A percentile compares a stretch with the other conserved stretches of the same genome.
Conservation (phyloP, 257 asterid genomes). For the Primulina huaijiensis region DNA sequence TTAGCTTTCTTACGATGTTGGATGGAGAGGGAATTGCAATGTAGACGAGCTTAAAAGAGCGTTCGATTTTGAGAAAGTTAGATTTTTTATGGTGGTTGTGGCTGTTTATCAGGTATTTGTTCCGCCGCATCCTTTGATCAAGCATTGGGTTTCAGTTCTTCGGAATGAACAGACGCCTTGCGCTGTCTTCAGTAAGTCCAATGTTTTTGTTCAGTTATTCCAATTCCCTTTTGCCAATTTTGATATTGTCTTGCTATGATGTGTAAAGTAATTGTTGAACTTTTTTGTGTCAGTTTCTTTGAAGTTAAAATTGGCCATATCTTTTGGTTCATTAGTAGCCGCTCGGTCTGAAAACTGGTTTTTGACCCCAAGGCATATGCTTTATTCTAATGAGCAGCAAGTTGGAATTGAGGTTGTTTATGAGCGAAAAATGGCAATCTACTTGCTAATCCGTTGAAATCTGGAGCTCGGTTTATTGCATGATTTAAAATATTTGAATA, state of each 20-base stretch:
- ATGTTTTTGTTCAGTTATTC: not conserved
- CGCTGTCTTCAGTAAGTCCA: conserved; percentile 70
- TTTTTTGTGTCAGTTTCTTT: not conserved
- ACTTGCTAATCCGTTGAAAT: not conserved
- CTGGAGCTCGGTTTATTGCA: not conserved
- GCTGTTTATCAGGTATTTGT: conserved; percentile 63
- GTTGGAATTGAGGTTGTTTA: not conserved
- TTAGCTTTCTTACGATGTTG: not conserved
- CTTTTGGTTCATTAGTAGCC: not conserved
- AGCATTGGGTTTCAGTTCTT: conserved; percentile 97
- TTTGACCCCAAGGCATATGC: not conserved
- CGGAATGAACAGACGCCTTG: conserved; percentile 87
- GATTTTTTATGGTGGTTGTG: conserved; percentile 5
- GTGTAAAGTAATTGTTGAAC: not conserved
- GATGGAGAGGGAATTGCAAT: not conserved
- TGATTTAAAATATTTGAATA: not conserved
- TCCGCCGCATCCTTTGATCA: conserved; percentile 92
- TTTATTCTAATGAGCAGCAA: not conserved
- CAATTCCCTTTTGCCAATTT: not conserved
- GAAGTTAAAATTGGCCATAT: not conserved
- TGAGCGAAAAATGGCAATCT: not conserved
- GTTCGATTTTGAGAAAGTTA: conserved; percentile 6
- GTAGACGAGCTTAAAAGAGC: not conserved
- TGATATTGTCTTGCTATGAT: not conserved
- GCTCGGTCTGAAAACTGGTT: not conserved